Conservation (phyloP, 148 eudicot genomes). For the Amaranthus cruentus region DNA sequence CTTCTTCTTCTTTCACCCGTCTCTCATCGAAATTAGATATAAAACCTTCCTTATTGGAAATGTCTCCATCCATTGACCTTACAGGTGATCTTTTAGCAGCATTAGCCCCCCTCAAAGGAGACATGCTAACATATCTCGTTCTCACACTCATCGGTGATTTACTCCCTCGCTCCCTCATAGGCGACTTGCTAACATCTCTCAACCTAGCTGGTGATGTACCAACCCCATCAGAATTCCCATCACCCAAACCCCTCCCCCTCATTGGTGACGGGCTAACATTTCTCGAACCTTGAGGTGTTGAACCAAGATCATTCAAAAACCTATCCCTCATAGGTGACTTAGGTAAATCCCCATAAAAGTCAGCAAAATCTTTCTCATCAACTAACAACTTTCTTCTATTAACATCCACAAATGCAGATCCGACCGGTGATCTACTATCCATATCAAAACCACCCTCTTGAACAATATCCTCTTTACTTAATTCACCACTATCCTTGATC, state of each 20-base stretch:
- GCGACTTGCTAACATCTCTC: slow-evolving; percentile 29
- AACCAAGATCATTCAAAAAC: slow-evolving; percentile 27
- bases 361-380: slow-evolving; percentile 16
- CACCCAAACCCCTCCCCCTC: slow-evolving; percentile 19
- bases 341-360: slow-evolving; percentile 24
- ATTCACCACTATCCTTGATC: slow-evolving; percentile 15
- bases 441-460: slow-evolving; percentile 15
- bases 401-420: slow-evolving; percentile 23
- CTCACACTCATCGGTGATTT: slow-evolving; percentile 22
- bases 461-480: slow-evolving; percentile 18
- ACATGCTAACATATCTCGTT: slow-evolving; percentile 17
- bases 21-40: slow-evolving; percentile 8
- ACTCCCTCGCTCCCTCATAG: slow-evolving; percentile 18
- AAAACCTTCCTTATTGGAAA: slow-evolving; percentile 8
- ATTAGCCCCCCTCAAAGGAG: slow-evolving; percentile 24
- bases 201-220: slow-evolving; percentile 2
- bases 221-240: slow-evolving; percentile 16
- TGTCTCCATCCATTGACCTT: slow-evolving; percentile 18
- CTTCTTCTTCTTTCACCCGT: slow-evolving; percentile 8
- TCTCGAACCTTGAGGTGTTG: slow-evolving; percentile 9
- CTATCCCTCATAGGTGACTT: slow-evolving; percentile 27
- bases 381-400: slow-evolving; percentile 16
- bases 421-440: slow-evolving; percentile 19
- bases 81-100: slow-evolving; percentile 20
- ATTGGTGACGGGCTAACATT: slow-evolving; percentile 18